Evolutionary conservation across 2,329 filamentous ascomycete genomes (phyloP).

Genomic region (Pleochaeta shiraiana): DNA sequence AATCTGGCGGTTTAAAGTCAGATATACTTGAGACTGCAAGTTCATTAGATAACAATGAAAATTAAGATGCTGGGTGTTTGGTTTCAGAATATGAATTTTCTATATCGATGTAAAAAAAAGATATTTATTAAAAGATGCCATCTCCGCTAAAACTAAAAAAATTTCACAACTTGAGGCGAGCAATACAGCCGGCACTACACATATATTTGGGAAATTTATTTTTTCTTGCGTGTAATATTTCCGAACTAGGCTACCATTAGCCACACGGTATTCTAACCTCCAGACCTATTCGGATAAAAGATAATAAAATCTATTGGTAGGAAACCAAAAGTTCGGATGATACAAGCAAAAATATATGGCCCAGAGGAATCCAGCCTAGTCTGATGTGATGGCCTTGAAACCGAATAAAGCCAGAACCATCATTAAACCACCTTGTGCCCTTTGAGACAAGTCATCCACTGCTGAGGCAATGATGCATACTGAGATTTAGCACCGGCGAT

Average conservation of each 20-base stretch:
- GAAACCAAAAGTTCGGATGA: conserved; percentile 14
- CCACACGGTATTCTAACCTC: conserved; percentile 19
- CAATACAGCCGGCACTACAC: too few relatives aligned
- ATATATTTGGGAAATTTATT: too few relatives aligned
- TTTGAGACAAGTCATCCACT: conserved; percentile 16
- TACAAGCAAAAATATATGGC: conserved; percentile 9
- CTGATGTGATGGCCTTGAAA: conserved; percentile 6
- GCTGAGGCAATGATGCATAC: conserved; percentile 18
- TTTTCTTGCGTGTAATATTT: too few relatives aligned
- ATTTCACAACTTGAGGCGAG: too few relatives aligned
- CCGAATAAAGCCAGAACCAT: conserved; percentile 12
- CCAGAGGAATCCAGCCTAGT: conserved; percentile 12
- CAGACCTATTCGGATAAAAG: conserved; percentile 19
- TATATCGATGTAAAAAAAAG: too few relatives aligned
- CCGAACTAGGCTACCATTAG: conserved; percentile 19
- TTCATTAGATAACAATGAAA: too few relatives aligned
- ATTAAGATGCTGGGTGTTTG: too few relatives aligned
- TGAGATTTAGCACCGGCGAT: conserved; percentile 13
- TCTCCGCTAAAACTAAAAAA: too few relatives aligned
- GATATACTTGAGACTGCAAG: too few relatives aligned
- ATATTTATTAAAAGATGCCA: too few relatives aligned
- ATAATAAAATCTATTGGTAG: conserved; percentile 16
- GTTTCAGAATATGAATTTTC: too few relatives aligned
- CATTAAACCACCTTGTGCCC: conserved; percentile 20
- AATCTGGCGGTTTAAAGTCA: too few relatives aligned